Evolutionary conservation across 169 alveolate genomes (phyloP).

Genomic region (Eimeria praecox): DNA sequence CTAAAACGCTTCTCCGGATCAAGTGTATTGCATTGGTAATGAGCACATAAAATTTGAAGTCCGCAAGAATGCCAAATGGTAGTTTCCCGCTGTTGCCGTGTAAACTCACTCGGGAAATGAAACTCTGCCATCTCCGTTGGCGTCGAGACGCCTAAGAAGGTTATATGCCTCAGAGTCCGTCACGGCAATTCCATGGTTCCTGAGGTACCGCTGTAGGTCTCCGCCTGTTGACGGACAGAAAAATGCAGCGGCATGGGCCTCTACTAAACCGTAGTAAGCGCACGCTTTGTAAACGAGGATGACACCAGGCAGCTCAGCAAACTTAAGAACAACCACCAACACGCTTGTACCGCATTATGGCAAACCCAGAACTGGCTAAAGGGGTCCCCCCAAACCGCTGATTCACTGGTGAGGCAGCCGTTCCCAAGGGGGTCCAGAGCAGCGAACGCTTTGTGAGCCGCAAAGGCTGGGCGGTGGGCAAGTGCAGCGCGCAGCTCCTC

Average conservation of each 20-base stretch:
- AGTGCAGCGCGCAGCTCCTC: slow-evolving; percentile 69
- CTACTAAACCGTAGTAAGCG: neutral
- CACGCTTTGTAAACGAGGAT: neutral
- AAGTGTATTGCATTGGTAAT: neutral
- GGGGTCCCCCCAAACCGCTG: neutral
- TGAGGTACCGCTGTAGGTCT: slow-evolving; percentile 70
- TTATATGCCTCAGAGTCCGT: slow-evolving; percentile 78
- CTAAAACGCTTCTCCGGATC: neutral
- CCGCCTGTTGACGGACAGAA: slow-evolving; percentile 55
- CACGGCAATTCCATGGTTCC: slow-evolving; percentile 67
- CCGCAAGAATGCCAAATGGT: neutral
- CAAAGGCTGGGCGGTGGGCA: slow-evolving; percentile 69
- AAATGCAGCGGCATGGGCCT: neutral
- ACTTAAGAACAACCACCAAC: neutral
- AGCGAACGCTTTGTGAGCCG: slow-evolving; percentile 63
- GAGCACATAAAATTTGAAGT: neutral
- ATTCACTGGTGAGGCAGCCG: slow-evolving; percentile 72
- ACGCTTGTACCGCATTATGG: neutral
- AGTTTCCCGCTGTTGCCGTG: neutral
- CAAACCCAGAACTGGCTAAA: neutral
- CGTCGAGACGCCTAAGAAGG: slow-evolving; percentile 80
- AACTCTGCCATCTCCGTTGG: slow-evolving; percentile 74
- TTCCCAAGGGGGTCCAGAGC: slow-evolving; percentile 44
- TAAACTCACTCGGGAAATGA: slow-evolving; percentile 77
- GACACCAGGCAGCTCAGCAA: neutral